Evolutionary conservation across 2,329 filamentous ascomycete genomes (phyloP).

Genomic region (Elsinoe perseae): DNA sequence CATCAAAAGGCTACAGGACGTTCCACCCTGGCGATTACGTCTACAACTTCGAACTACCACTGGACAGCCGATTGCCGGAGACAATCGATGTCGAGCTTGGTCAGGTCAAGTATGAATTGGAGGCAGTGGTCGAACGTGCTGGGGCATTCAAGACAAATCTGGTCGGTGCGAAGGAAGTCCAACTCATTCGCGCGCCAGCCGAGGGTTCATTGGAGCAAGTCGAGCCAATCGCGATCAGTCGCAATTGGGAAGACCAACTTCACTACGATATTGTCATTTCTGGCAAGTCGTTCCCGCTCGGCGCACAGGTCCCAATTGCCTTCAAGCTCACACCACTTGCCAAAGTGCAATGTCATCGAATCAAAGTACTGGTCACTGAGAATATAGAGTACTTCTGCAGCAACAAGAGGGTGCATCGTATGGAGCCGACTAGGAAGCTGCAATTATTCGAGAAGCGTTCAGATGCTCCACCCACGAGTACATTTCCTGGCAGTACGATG

Average conservation of each 20-base stretch:
- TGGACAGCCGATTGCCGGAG: slow-evolving; percentile 72
- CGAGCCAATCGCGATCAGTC: slow-evolving; percentile 86
- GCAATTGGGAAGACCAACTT: slow-evolving; percentile 90
- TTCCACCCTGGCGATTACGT: slow-evolving; percentile 70
- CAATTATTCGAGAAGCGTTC: slow-evolving; percentile 82
- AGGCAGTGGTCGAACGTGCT: slow-evolving; percentile 74
- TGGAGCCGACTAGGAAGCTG: slow-evolving; percentile 77
- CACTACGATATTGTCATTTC: slow-evolving; percentile 96
- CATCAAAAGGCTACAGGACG: slow-evolving; percentile 75
- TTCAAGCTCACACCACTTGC: slow-evolving; percentile 89
- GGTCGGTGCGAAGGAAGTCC: slow-evolving; percentile 71
- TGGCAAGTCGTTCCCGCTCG: slow-evolving; percentile 87
- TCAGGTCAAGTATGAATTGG: slow-evolving; percentile 79
- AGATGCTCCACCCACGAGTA: slow-evolving; percentile 64
- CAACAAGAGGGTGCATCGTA: slow-evolving; percentile 74
- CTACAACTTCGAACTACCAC: slow-evolving; percentile 72
- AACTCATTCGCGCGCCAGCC: slow-evolving; percentile 74
- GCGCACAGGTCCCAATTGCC: slow-evolving; percentile 79
- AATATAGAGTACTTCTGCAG: slow-evolving; percentile 86
- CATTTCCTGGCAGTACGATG: slow-evolving; percentile 68
- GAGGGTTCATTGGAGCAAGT: slow-evolving; percentile 84
- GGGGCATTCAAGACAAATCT: slow-evolving; percentile 87
- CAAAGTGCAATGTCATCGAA: slow-evolving; percentile 86
- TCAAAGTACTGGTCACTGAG: slow-evolving; percentile 87
- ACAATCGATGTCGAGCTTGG: slow-evolving; percentile 82